Evolutionary conservation across 805 yeast genomes (phyloP), one percentile per base, ranked within the genome.

Genomic region (Ogataea neopini): DNA sequence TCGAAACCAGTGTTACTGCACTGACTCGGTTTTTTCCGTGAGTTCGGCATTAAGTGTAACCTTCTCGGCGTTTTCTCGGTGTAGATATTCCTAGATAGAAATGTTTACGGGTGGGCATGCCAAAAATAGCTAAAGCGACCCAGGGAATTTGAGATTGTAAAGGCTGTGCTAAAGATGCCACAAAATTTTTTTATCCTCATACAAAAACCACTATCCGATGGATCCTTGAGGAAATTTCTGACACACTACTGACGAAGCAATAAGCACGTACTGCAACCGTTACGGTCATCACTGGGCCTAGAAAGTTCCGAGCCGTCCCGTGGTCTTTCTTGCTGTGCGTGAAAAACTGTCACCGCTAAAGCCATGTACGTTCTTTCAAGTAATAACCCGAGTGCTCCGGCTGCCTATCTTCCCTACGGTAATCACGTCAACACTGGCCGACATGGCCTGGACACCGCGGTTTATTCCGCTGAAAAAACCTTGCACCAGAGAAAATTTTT

Each of bases 401-500:
- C n/a, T n/a, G n/a, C n/a, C n/a, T n/a, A 9, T 6, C 25, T 22
- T 8, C 8, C 8, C 25, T 22, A 8, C 14, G 10, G n/a, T 34
- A 23, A 34, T 34, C 37, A 34, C 37, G 34, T 30, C 34, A 30
- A 30, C n/a, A 4, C 9, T 15, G 14, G 18, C 34, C 17, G 34
- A 14, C 18, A 6, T 30, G 15, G 8, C 34, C 18, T 30, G 17
- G 14, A 15, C 34, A 13, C 8, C 18, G 17, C 34, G 34, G n/a
- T n/a, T n/a, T n/a, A 30, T 8, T 15, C 15, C 6, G 8, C 18
- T 30, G 17, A 28, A n/a, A 38, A 36, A 40, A 15, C 44, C 37
- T 17, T 40, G 39, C 39, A 42, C 39, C 45, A 38, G 15, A 11
- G 44, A 40, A 44, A 38, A 38, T 17, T 37, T 44, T 44, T 37